A percentile compares a stretch with the other conserved stretches of the same genome.
Evolutionary conservation across 768 basidiomycete species (phyloP).

Genomic region (Scleroderma bovista): DNA sequence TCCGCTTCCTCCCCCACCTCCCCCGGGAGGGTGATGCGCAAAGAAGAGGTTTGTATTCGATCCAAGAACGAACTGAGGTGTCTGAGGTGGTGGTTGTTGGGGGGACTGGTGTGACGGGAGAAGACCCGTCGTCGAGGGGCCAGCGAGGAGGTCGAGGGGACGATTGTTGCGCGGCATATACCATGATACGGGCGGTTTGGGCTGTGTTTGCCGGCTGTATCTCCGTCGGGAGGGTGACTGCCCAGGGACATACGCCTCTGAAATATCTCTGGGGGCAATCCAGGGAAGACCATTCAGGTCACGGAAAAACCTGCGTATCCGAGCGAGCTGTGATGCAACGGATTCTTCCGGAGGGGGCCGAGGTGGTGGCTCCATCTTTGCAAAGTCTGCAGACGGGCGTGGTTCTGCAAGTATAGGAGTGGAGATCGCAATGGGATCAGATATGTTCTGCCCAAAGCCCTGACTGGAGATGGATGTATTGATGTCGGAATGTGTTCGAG

Average conservation of each 20-base stretch:
- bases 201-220: constrained; percentile 21
- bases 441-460: constrained; percentile 17
- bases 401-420: constrained; percentile 31
- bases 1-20: constrained; percentile 8
- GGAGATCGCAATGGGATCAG: constrained; percentile 25
- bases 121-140: constrained; percentile 27
- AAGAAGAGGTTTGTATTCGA: constrained; percentile 28
- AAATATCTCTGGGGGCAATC: constrained; percentile 41
- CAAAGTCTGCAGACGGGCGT: constrained; percentile 41
- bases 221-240: constrained; percentile 22
- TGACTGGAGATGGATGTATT: constrained; percentile 21
- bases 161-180: constrained; percentile 23
- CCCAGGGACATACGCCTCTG: constrained; percentile 44
- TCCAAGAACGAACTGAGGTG: constrained; percentile 27
- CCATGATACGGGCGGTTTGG: constrained; percentile 25
- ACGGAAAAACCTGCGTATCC: constrained; percentile 32
- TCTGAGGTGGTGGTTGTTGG: constrained; percentile 2
- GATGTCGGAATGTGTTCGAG: constrained; percentile 16
- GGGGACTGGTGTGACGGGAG: constrained; percentile 14
- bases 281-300: constrained; percentile 42
- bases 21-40: constrained; percentile 10
- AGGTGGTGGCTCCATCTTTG: constrained; percentile 42
- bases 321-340: constrained; percentile 31
- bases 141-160: constrained; percentile 25
- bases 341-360: constrained; percentile 34